phyloP scores from a whole-genome alignment of 805 yeast species.

The Spathaspora arborariae region DNA sequence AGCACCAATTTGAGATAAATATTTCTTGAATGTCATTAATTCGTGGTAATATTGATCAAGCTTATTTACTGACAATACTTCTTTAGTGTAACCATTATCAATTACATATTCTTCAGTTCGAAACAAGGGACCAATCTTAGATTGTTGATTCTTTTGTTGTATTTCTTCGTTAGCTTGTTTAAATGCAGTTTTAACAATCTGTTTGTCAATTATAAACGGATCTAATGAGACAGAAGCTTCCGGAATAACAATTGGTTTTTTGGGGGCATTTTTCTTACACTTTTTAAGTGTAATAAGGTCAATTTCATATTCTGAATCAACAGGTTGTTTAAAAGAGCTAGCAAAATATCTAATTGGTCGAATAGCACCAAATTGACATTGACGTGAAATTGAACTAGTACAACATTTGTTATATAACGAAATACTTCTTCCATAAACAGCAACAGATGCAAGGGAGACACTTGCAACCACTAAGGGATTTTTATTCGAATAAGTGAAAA shows the following conservation, averaged over 20 bases:
- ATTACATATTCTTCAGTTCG: neutral
- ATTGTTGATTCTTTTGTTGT: neutral
- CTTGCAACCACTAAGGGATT: too few species aligned
- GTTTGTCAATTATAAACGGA: neutral
- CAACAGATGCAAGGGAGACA: neutral
- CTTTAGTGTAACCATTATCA: neutral
- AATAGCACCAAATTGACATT: neutral
- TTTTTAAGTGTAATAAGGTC: conserved; percentile 20
- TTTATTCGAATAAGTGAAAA: neutral
- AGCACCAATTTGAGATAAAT: neutral
- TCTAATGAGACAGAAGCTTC: neutral
- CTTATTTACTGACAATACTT: neutral
- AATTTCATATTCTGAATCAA: conserved; percentile 19
- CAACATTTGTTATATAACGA: neutral
- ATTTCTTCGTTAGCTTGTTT: neutral
- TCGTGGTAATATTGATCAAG: neutral
- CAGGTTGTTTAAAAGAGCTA: neutral
- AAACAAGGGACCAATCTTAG: neutral
- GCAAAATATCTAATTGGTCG: neutral
- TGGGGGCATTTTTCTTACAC: too few species aligned
- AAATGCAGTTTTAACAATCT: neutral
- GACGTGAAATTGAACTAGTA: neutral
- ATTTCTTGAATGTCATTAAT: neutral
- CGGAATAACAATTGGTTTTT: neutral
- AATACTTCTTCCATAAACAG: neutral